Conservation (phyloP, 768 basidiomycete species). For the Amanita polypyramis region DNA sequence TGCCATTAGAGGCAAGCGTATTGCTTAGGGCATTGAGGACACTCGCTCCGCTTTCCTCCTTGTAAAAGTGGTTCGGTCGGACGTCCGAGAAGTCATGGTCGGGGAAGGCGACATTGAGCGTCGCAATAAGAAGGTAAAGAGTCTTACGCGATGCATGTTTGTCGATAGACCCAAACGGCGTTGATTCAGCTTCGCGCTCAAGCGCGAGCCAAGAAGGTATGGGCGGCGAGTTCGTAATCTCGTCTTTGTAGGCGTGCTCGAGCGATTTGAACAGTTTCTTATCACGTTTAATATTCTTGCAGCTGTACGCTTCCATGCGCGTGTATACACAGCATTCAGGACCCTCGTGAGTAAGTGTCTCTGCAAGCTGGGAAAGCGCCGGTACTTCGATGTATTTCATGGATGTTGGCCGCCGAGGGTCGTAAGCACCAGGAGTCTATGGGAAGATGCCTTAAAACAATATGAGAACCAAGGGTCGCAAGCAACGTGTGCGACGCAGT, state of each 20-base stretch:
- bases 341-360: constrained; percentile 76
- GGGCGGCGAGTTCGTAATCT: constrained; percentile 75
- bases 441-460: constrained; percentile 4
- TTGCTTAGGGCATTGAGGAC: constrained; percentile 82
- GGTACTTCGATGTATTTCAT: constrained; percentile 92
- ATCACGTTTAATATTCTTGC: constrained; percentile 96
- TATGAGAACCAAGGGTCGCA: not conserved
- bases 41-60: constrained; percentile 67
- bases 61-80: constrained; percentile 80
- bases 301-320: constrained; percentile 92
- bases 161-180: constrained; percentile 87
- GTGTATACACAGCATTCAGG: constrained; percentile 85
- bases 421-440: too few species aligned
- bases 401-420: constrained; percentile 1
- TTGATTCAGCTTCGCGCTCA: constrained; percentile 62
- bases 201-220: constrained; percentile 71
- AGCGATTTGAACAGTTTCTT: constrained; percentile 92
- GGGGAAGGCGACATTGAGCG: constrained; percentile 94
- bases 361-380: constrained; percentile 65
- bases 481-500: not conserved
- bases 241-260: constrained; percentile 78
- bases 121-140: constrained; percentile 91
- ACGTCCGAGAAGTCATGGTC: constrained; percentile 97
- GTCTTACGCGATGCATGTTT: constrained; percentile 81
- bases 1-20: constrained; percentile 66